phyloP scores from a whole-genome alignment of 1,284 basidiomycete genomes.

The Schizopora paradoxa region DNA sequence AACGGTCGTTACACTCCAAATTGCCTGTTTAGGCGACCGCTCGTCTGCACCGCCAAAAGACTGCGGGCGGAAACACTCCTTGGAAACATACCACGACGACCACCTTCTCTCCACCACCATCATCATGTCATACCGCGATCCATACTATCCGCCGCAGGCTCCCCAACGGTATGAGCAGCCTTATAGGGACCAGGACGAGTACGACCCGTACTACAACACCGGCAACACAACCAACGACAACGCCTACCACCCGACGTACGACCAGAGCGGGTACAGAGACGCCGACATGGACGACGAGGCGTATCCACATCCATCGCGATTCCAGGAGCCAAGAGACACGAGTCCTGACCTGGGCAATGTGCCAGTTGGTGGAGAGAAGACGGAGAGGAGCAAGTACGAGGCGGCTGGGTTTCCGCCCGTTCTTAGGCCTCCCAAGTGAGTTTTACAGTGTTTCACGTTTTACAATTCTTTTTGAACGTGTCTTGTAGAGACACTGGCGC shows the following conservation, averaged over 20 bases:
- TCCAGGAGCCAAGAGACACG: background rate
- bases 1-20: too few species aligned
- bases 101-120: constrained; percentile 26
- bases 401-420: constrained; percentile 18
- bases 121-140: constrained; percentile 46
- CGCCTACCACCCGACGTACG: constrained; percentile 45
- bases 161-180: constrained; percentile 37
- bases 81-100: too few species aligned
- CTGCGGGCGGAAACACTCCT: too few species aligned
- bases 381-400: constrained; percentile 27
- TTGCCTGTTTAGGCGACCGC: too few species aligned
- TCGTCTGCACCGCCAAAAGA: too few species aligned
- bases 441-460: constrained; percentile 2
- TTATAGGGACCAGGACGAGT: constrained; percentile 35
- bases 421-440: constrained; percentile 29
- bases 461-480: constrained; percentile 4
- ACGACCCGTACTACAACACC: constrained; percentile 43
- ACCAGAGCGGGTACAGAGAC: constrained; percentile 30
- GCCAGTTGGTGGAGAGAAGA: constrained; percentile 40
- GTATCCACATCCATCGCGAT: background rate
- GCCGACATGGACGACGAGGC: constrained; percentile 39
- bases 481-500: constrained; percentile 17
- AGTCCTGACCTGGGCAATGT: constrained; percentile 34
- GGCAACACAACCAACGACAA: too few species aligned
- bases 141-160: constrained; percentile 32